Evolutionary conservation across 257 asterid genomes (phyloP).

Genomic region (Galeopsis tetrahit): DNA sequence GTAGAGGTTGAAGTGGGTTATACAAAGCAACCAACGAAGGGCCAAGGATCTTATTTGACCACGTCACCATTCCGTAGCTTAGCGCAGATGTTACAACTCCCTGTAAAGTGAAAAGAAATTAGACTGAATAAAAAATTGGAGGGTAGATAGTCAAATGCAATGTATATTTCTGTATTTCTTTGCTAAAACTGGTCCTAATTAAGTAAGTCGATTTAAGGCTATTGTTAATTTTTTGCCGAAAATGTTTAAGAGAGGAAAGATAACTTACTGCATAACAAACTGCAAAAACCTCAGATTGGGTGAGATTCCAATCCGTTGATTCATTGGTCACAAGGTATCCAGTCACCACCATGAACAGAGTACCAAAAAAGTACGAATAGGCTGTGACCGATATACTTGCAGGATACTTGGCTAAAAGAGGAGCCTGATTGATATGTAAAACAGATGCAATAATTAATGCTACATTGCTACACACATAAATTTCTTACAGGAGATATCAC

Average conservation of each 20-base stretch:
- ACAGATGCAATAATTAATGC: constrained; percentile 5
- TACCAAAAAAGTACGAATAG: constrained; percentile 81
- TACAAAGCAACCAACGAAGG: constrained; percentile 94
- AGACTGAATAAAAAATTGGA: neutral
- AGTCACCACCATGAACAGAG: constrained; percentile 64
- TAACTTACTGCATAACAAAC: constrained; percentile 89
- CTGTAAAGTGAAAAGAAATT: constrained; percentile 41
- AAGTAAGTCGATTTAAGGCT: neutral
- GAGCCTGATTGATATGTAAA: constrained; percentile 59
- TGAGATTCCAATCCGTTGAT: constrained; percentile 75
- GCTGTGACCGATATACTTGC: constrained; percentile 94
- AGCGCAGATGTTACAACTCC: constrained; percentile 90
- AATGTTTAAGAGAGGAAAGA: constrained; percentile 3
- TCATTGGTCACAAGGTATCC: constrained; percentile 57
- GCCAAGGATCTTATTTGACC: constrained; percentile 90
- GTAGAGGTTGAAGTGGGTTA: constrained; percentile 91
- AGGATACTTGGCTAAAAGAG: constrained; percentile 82
- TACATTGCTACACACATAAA: neutral
- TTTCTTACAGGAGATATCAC: neutral
- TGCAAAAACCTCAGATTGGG: constrained; percentile 72
- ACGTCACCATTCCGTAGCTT: constrained; percentile 81
- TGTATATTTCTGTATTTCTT: neutral
- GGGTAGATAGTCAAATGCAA: neutral
- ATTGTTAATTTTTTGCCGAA: neutral
- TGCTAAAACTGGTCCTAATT: constrained; percentile 1